Conservation (phyloP, 805 yeast genomes). For the Kodamaea fukazawae region DNA sequence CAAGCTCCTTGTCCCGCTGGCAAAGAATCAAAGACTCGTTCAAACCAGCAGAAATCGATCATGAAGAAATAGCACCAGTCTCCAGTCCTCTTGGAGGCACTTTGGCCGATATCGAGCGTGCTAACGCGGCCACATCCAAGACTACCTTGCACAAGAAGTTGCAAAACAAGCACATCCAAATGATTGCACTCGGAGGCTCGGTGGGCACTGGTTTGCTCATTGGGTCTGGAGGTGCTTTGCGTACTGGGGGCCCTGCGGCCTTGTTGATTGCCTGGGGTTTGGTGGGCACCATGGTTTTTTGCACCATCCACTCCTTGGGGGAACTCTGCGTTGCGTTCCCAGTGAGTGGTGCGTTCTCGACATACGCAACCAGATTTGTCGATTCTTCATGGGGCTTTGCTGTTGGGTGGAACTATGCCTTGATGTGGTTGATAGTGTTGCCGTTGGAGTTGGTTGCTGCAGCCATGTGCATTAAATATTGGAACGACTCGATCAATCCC, state of each 20-base stretch:
- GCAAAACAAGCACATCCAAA: constrained; percentile 23
- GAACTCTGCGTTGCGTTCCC: constrained; percentile 55
- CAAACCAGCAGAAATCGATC: constrained; percentile 21
- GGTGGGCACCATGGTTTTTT: constrained; percentile 56
- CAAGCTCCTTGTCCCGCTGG: constrained; percentile 14
- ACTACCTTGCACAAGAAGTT: constrained; percentile 23
- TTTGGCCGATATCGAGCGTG: constrained; percentile 32
- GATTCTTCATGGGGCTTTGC: constrained; percentile 42
- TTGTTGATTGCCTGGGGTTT: constrained; percentile 54
- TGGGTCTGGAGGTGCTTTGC: constrained; percentile 48
- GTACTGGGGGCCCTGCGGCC: constrained; percentile 44
- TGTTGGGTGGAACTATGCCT: constrained; percentile 38
- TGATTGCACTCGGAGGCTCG: constrained; percentile 30
- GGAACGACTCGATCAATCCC: constrained; percentile 35
- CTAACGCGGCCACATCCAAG: constrained; percentile 30
- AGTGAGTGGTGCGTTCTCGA: constrained; percentile 38
- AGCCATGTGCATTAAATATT: constrained; percentile 34
- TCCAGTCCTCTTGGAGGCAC: constrained; percentile 1
- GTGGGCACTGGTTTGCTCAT: constrained; percentile 36
- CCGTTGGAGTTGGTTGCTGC: constrained; percentile 41
- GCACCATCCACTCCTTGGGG: constrained; percentile 62
- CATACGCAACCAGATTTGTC: constrained; percentile 36
- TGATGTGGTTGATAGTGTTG: constrained; percentile 37
- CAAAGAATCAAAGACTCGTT: constrained; percentile 27
- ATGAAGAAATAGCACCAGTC: constrained; percentile 1